Base-by-base conservation (phyloP, 768 basidiomycete genomes). In the Cystofilobasidium bisporidii region DNA sequence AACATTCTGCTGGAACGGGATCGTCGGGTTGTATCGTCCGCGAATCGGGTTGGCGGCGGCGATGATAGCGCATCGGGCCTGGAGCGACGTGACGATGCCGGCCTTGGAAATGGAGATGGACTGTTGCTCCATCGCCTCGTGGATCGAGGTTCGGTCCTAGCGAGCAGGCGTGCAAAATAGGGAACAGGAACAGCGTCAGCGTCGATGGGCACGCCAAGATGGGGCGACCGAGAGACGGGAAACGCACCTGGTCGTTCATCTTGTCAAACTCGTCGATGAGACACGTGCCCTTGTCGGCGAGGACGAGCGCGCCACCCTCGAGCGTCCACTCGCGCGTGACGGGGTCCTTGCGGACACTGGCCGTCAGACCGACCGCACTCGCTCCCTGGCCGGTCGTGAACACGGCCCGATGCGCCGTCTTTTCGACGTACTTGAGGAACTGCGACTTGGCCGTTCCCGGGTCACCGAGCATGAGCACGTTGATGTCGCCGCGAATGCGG, bases 101-200 rank as follows among this genome's bases (percentile, higher is more conserved):
- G 96, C 96, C 76, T 99, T 99, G 28, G 94, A 91, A 73, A 99
- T 98, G 5, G 96, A 98, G 72, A 99, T 99, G 17, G 91, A 88
- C 77, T 98, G 96, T 79, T 99, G 96, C 76, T 99, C 96, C 96
- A 99, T 99, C 1, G 96, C 96, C 77, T 99, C 96, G 81, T 98
- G 96, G 73, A 99, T 98, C 5, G 92, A 96, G 20, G 93, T 98
- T 36, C 74, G 73, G 67, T 69, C 68, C 63, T 68, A 48, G 20
- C 2, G 15, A 18, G 38, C 18, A 43, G 10, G n/a, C n/a, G 5
- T 36, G 15, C 28, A 32, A 55, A 0, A 22, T 30, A 32, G 57
- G 20, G 14, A 17, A 18, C 6, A 45, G 43, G 60, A 15, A 45
- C 48, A 43, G 53, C 59, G 10, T 14, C 50, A 8, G 36, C 18